Conservation (phyloP, 1,284 basidiomycete genomes). For the Trametes versicolor region DNA sequence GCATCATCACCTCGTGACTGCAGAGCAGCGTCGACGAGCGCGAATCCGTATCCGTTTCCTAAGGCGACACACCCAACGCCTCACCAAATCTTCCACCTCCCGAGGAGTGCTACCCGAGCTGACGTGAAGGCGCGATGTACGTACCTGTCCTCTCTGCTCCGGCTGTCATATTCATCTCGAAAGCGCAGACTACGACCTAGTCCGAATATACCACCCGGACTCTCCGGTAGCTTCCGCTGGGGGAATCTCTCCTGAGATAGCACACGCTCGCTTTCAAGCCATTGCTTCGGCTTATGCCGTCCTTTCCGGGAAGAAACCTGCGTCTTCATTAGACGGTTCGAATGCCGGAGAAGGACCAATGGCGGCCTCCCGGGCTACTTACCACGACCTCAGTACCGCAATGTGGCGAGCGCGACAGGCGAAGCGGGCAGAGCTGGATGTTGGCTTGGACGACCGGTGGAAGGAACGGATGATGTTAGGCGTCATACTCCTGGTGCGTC, state of each 20-base stretch:
- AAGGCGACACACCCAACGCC: constrained; percentile 63
- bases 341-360: constrained; percentile 48
- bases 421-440: constrained; percentile 49
- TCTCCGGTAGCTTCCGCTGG: constrained; percentile 57
- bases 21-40: constrained; percentile 31
- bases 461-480: constrained; percentile 63
- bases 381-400: constrained; percentile 43
- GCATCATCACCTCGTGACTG: background rate
- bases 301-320: constrained; percentile 49
- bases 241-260: constrained; percentile 52
- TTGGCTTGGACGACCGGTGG: constrained; percentile 58
- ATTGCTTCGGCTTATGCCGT: constrained; percentile 70
- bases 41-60: constrained; percentile 67
- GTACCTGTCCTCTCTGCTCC: constrained; percentile 38
- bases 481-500: constrained; percentile 57
- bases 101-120: constrained; percentile 58
- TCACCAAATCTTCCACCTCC: constrained; percentile 76
- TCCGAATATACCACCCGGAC: constrained; percentile 76
- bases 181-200: constrained; percentile 77
- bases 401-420: constrained; percentile 54
- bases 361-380: constrained; percentile 44
- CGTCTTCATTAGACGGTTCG: constrained; percentile 41
- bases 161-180: no score
- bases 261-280: constrained; percentile 68
- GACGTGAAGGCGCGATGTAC: constrained; percentile 74